Conservation (phyloP, 2,329 filamentous ascomycete genomes). For the Paraphaeosphaeria sporulosa region DNA sequence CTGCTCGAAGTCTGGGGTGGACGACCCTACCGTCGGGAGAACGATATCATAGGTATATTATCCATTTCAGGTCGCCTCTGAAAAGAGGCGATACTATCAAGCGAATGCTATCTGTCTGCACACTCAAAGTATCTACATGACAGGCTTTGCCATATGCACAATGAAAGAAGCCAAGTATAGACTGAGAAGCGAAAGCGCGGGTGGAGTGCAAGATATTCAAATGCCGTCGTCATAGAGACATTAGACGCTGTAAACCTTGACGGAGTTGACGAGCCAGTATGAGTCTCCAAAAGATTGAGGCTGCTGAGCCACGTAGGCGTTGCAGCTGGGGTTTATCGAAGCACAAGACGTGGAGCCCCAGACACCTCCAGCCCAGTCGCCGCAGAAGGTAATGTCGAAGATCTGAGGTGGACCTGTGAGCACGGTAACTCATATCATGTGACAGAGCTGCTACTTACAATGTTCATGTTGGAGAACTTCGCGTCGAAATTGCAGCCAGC, state of each 20-base stretch:
- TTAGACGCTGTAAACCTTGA: constrained; percentile 49
- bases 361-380: constrained; percentile 61
- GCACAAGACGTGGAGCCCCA: constrained; percentile 48
- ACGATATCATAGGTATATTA: background rate
- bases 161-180: constrained; percentile 5
- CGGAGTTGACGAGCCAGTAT: constrained; percentile 51
- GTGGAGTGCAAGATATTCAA: background rate
- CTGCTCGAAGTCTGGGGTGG: background rate
- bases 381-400: constrained; percentile 63
- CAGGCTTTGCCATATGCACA: constrained; percentile 1
- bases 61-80: background rate
- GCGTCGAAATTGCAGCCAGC: constrained; percentile 47
- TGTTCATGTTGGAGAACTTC: constrained; percentile 46
- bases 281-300: constrained; percentile 48
- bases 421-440: background rate
- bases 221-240: background rate
- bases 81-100: background rate
- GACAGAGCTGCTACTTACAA: constrained; percentile 34
- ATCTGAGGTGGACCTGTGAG: constrained; percentile 30
- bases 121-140: background rate
- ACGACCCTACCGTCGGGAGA: background rate
- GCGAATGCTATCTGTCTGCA: background rate
- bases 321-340: constrained; percentile 42
- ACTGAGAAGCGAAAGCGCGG: constrained; percentile 9
- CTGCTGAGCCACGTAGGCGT: constrained; percentile 48